Base-by-base conservation (phyloP, 805 yeast genomes). In the Wickerhamiella sergipiensis region DNA sequence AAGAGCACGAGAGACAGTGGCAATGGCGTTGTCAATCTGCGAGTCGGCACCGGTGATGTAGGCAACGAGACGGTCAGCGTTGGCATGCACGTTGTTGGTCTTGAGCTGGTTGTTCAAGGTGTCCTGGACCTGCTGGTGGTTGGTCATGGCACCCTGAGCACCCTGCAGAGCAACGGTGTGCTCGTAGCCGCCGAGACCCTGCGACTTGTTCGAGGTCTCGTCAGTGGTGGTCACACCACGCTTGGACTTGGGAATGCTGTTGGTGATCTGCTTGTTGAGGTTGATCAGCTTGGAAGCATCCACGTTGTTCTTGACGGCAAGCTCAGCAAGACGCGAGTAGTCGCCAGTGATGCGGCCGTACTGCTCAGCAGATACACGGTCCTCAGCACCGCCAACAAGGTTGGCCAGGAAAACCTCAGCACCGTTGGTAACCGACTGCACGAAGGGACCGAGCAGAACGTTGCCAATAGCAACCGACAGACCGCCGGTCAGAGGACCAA, bases 31-130 rank as follows among this genome's bases (percentile, higher is more conserved):
- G 51, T 63, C 66, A 47, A 59, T 60, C 54, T 62, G 66, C 36
- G 63, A 61, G 49, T 63, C 67, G 23, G 64, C 57, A 22, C 65
- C 66, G 31, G 66, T 60, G 45, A 63, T 56, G 57, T 26, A 57
- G 40, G 58, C 57, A n/a, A 33, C 46, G 10, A 57, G 19, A 33
- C 55, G 55, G 45, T 50, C 53, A 29, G 55, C 53, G 42, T 46
- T 49, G 43, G 53, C 46, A 48, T 53, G 53, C 3, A 21, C 24
- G 47, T 45, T 48, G 47, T 49, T 40, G 18, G 33, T 9, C 48
- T 49, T 24, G 42, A 52, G 46, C 47, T 44, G 51, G 47, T 33
- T 22, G 53, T 46, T 50, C 49, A 45, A 26, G 46, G 47, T 54
- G 38, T 51, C 54, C 49, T 51, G 53, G 29, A 55, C 58, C 52